Conservation (phyloP, 169 alveolate genomes). For the Eimeria acervulina region DNA sequence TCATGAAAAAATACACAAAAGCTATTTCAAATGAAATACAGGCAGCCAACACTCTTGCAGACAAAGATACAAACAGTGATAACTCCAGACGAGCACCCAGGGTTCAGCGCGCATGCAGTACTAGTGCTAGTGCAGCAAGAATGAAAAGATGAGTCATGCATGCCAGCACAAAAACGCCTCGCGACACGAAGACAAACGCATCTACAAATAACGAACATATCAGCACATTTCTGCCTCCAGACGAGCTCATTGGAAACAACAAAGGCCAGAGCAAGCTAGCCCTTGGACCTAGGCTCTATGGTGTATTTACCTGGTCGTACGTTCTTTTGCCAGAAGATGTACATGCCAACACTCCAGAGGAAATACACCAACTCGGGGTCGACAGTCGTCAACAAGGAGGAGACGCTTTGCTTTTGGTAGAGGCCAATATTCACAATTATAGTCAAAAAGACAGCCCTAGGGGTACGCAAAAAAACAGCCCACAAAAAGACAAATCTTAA, state of each 20-base stretch:
- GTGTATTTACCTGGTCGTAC: neutral
- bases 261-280: neutral
- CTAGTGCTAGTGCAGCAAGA: neutral
- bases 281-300: neutral
- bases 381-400: conserved; percentile 67
- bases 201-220: neutral
- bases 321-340: conserved; percentile 66
- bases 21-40: neutral
- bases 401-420: conserved; percentile 39
- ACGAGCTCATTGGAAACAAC: neutral
- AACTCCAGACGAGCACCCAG: neutral
- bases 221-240: neutral
- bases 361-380: conserved; percentile 78
- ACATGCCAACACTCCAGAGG: conserved; percentile 77
- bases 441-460: conserved; percentile 41
- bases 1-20: no score
- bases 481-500: no score
- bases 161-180: neutral
- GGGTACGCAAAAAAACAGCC: neutral
- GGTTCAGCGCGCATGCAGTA: neutral
- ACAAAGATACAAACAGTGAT: neutral
- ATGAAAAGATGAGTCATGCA: neutral
- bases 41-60: neutral
- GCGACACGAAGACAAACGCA: neutral
- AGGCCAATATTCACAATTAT: conserved; percentile 44